Base-by-base conservation (phyloP, 352 stramenopile species). In the Pythium oligandrum region DNA sequence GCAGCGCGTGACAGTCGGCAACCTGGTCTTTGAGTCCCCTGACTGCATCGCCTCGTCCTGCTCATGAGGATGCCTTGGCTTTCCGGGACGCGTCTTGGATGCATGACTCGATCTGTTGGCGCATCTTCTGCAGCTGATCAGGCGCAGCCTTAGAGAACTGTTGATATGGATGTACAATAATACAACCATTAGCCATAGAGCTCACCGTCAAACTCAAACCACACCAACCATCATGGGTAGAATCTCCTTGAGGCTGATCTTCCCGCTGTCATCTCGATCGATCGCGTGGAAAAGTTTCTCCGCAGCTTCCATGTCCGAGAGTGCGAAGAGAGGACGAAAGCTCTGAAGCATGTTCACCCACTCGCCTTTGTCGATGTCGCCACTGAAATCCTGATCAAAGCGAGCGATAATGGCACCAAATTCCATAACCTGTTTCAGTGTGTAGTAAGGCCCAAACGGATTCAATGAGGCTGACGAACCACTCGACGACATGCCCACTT, bases 391-490 rank as follows among this genome's bases (percentile, higher is more conserved):
- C 26, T 78, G 66, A 53, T 87, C 76, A 34, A 83, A 74, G 31
- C 65, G 66, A 47, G 70, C 64, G 34, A 87, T 53, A 17, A 68
- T 57, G n/a, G 63, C 57, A 1, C 69, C 74, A 49, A 85, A 78
- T 17, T 85, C 70, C 35, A 85, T 63, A 30, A 87, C 71, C 26
- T 87, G 71, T 32, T 81, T 83, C 30, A 71, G 44, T 1, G 70
- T 76, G 56, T 87, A 87, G 40, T 74, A 59, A 32, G 76, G 76
- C n/a, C 73, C 73, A 26, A 84, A 87, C 17, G 71, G 64, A 33
- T 85, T 79, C 17, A 26, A 26, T 26, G 17, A 26, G 17, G 17
- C 17, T 26, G 17, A 26, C 17, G 17, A 26, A 26, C 17, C 17
- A 26, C 17, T 26, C 17, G 17, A 26, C 17, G 17, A 26, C 17